Evolutionary conservation across 352 stramenopile genomes (phyloP), one percentile per base, ranked within the genome.

Genomic region (Albugo candida): DNA sequence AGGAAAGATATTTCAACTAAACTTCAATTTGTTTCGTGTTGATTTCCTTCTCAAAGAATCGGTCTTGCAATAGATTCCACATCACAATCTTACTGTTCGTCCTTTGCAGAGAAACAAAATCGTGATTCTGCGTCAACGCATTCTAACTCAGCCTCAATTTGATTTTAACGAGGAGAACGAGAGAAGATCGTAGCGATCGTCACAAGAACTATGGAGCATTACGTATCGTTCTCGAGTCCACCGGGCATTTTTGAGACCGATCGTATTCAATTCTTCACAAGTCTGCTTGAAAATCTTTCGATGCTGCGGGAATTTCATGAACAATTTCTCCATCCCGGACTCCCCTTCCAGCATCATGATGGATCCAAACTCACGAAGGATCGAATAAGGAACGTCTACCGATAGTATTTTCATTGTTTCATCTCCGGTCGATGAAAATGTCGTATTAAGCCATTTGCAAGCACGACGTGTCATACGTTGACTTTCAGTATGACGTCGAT

Each of bases 171-270:
- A 31, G 8, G 24, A 31, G 8, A 31, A 31, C 8, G 76, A 92
- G 63, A 92, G 81, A 55, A 92, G 65, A 45, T 92, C 79, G 52
- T 92, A 92, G 6, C 79, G 71, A 49, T 92, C 76, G 47, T 92
- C 79, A 31, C 83, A 66, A 48, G 83, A 64, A 16, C 74, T 88
- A 52, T 92, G 76, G 19, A 92, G 56, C 20, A 92, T 51, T 37
- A 92, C 51, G 41, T 88, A 89, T 36, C 75, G 72, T 51, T 87
- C 76, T 1, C 70, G 59, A 36, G 52, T 54, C 10, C 64, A 58
- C n/a, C 71, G 67, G 18, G 59, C 62, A 13, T 58, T 55, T 14
- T 61, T 65, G 5, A 69, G 61, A 20, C 75, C 65, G 4, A 92
- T 53, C 14, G 60, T 58, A 31, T 81, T 38, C 10, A 92, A 48